Evolutionary conservation across 2,329 filamentous ascomycete species (phyloP), one percentile per base, ranked within the genome.

Genomic region (Ceratocystis destructans): DNA sequence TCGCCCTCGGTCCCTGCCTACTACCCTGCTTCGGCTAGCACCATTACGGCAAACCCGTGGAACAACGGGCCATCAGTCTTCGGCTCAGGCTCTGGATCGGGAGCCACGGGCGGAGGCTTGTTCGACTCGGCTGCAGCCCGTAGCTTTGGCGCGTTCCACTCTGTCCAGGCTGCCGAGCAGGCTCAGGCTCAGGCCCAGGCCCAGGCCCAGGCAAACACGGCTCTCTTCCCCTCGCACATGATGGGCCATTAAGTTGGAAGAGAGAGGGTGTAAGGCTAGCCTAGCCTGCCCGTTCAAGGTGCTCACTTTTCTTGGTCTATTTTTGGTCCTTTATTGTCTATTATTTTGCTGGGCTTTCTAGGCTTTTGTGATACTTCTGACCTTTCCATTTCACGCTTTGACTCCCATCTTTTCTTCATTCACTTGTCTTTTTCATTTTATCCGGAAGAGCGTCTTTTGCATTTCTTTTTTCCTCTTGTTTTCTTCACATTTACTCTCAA

Each of bases 221-320:
- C 20, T 20, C 37, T 64, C 28, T 67, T 73, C 31, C 71, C 73
- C 25, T 71, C 73, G 3, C 73, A 75, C 63, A 75, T 75, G 74
- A 73, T 75, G 71, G 73, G 74, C 8, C 70, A 72, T 61, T 75
- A 70, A 33, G 12, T 1, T 17, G 28, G 20, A 22, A 25, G 61
- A 25, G 50, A n/a, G 44, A 64, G 17, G 10, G 44, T 20, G 45
- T 31, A 15, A 20, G 10, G 10, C 37, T 15, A 41, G 37, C 37
- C 37, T 15, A 41, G 37, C 37, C 10, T 15, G 37, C 37, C 41
- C 6, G 6, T 15, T 25, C 31, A 5, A 6, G n/a, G 48, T n/a
- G 48, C 1, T 12, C 33, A 44, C 31, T 28, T 48, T 31, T 31
- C 33, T 62, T 44, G 45, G 41, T 62, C 44, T 31, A 22, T 48